Evolutionary conservation across 495 filamentous ascomycete genomes (phyloP).

Genomic region (Pyronema domesticum): DNA sequence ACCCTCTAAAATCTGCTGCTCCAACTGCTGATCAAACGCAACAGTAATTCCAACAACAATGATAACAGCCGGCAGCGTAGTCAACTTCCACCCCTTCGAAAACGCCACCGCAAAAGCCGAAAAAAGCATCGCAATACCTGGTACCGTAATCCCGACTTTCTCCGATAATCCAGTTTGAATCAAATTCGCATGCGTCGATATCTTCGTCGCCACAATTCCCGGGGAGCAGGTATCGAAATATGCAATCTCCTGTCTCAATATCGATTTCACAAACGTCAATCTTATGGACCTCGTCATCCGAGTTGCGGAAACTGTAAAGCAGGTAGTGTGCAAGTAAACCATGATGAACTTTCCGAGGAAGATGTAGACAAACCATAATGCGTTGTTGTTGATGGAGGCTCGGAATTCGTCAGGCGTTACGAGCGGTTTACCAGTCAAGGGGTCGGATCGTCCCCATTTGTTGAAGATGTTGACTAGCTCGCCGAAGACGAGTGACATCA

Average conservation of each 20-base stretch:
- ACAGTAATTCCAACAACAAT: constrained; percentile 36
- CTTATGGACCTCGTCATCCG: constrained; percentile 38
- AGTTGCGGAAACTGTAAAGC: constrained; percentile 37
- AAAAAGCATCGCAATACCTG: constrained; percentile 31
- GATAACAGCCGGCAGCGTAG: constrained; percentile 37
- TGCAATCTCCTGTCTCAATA: background rate
- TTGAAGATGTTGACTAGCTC: constrained; percentile 24
- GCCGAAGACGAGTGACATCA: constrained; percentile 26
- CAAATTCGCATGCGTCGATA: background rate
- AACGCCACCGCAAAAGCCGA: constrained; percentile 38
- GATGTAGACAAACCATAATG: constrained; percentile 41
- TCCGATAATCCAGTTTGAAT: constrained; percentile 9
- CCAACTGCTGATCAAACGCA: constrained; percentile 39
- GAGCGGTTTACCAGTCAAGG: background rate
- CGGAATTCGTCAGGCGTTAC: background rate
- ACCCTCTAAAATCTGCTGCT: constrained; percentile 37
- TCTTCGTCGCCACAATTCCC: background rate
- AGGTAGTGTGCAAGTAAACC: constrained; percentile 34
- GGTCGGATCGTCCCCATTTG: constrained; percentile 8
- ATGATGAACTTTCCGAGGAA: constrained; percentile 43
- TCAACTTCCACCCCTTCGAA: constrained; percentile 39
- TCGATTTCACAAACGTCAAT: constrained; percentile 32
- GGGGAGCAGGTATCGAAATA: background rate
- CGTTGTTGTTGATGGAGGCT: constrained; percentile 12
- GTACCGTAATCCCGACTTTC: constrained; percentile 36